phyloP scores from a whole-genome alignment of 2,329 filamentous ascomycete genomes.

The Cercospora sesami region DNA sequence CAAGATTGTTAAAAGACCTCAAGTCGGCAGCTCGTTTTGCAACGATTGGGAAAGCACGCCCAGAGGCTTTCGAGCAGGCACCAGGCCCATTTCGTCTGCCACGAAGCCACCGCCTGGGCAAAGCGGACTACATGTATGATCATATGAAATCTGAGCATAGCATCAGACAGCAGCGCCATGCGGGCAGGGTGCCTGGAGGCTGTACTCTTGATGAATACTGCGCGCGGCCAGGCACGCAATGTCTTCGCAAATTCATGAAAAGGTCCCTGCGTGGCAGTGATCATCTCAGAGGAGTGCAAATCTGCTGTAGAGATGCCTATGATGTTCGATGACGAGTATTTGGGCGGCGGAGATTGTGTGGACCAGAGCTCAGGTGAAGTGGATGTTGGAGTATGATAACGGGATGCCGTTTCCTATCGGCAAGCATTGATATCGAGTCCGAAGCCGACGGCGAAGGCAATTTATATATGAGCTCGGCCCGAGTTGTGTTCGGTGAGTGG shows the following conservation, averaged over 20 bases:
- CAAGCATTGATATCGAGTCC: constrained; percentile 27
- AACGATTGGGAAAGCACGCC: constrained; percentile 18
- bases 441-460: neutral
- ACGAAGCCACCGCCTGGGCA: constrained; percentile 23
- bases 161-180: constrained; percentile 26
- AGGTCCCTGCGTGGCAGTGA: constrained; percentile 29
- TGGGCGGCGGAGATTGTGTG: constrained; percentile 25
- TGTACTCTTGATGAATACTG: constrained; percentile 24
- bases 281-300: constrained; percentile 30
- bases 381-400: constrained; percentile 25
- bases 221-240: constrained; percentile 24
- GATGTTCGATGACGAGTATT: constrained; percentile 24
- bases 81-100: constrained; percentile 24
- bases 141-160: constrained; percentile 26
- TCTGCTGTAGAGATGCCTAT: constrained; percentile 27
- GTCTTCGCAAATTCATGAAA: neutral
- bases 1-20: neutral
- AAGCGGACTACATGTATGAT: constrained; percentile 26
- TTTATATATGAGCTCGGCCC: neutral
- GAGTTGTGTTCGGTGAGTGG: neutral
- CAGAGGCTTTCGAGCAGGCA: constrained; percentile 22
- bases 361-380: constrained; percentile 28
- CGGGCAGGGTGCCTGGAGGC: constrained; percentile 31
- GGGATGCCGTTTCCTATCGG: constrained; percentile 25
- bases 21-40: neutral